phyloP scores from a whole-genome alignment of 441 rosid species.

The Jatropha multifida region DNA sequence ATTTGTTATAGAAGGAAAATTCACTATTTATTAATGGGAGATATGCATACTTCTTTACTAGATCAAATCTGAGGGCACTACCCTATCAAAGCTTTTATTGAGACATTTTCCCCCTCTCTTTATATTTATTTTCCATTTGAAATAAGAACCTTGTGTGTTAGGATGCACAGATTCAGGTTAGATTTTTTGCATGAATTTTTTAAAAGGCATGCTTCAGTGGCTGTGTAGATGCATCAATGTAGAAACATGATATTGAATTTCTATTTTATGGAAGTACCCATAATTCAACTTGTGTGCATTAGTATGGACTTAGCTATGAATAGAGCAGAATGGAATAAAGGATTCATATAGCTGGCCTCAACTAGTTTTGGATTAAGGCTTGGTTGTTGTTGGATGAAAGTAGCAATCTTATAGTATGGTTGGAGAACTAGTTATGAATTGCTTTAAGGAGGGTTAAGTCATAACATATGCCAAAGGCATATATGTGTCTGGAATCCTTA shows the following conservation, averaged over 20 bases:
- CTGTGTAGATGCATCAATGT: background rate
- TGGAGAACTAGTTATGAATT: background rate
- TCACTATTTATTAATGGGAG: background rate
- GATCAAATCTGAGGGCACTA: constrained; percentile 1
- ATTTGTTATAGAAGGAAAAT: background rate
- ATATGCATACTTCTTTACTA: background rate
- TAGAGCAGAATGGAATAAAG: too few species aligned
- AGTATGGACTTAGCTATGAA: too few species aligned
- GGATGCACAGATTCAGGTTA: background rate
- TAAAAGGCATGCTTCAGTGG: background rate
- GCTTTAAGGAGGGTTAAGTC: background rate
- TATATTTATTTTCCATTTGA: background rate
- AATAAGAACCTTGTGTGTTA: background rate
- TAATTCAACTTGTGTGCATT: background rate
- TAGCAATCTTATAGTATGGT: background rate
- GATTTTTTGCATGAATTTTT: background rate
- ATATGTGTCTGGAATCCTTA: background rate
- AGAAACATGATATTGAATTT: background rate
- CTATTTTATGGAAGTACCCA: background rate
- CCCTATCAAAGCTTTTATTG: background rate
- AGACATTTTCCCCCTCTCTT: background rate
- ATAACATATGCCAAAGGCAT: background rate
- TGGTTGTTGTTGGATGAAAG: background rate
- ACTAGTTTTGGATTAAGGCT: too few species aligned
- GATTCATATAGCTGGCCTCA: too few species aligned